Percentiles rank a stretch among this genome's conserved stretches.
Conservation (phyloP, 2,329 filamentous ascomycete genomes). For the Paracoccidioides lutzii region DNA sequence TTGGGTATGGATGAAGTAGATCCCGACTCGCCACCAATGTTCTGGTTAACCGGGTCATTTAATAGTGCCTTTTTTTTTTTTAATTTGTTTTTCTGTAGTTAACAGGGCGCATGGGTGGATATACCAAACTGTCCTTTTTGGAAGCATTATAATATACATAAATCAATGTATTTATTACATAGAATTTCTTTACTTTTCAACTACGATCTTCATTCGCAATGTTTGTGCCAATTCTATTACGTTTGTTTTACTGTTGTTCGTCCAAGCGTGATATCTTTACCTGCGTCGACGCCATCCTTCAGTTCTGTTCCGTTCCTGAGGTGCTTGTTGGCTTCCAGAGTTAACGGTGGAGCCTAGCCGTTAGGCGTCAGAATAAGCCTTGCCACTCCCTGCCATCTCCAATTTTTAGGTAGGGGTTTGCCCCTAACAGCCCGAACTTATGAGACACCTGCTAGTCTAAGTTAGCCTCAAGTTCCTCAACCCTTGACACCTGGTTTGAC, state of each 20-base stretch:
- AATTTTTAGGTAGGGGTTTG: not conserved
- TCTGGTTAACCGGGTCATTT: not conserved
- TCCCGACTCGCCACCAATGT: not conserved
- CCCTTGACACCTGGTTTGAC: not conserved
- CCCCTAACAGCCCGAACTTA: not conserved
- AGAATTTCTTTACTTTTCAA: not conserved
- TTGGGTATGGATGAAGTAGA: slow-evolving; percentile 29
- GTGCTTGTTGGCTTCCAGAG: not conserved
- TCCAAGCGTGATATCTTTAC: not conserved
- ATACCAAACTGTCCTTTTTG: not conserved
- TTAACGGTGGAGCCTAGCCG: not conserved
- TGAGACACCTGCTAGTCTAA: too few species aligned
- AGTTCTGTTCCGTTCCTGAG: too few species aligned
- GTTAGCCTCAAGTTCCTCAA: not conserved
- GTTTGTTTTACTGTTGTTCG: too few species aligned
- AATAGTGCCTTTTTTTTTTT: not conserved
- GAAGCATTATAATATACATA: not conserved
- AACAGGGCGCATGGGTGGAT: not conserved
- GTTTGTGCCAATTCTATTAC: not conserved
- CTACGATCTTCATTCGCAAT: too few species aligned
- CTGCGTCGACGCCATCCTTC: not conserved
- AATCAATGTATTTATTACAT: not conserved
- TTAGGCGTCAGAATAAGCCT: not conserved
- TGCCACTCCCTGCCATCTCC: not conserved
- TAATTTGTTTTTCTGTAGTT: not conserved